Conservation (phyloP, 2,329 filamentous ascomycete genomes). For the Scedosporium apiospermum region DNA sequence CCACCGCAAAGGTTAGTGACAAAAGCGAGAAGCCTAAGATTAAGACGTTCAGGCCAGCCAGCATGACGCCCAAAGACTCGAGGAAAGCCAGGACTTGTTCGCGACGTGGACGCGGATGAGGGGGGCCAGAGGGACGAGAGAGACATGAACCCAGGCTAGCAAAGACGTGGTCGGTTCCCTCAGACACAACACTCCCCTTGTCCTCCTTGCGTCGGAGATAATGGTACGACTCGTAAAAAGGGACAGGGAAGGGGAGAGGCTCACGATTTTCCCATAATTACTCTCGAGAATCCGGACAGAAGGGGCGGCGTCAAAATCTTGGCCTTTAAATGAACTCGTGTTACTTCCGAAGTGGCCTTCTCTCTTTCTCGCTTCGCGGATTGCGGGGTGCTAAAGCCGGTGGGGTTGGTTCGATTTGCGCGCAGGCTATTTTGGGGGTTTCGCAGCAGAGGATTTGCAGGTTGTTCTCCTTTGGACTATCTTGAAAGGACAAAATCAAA, state of each 20-base stretch:
- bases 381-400: not conserved
- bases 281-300: not conserved
- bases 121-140: too few species aligned
- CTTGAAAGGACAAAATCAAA: too few species aligned
- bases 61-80: not conserved
- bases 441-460: too few species aligned
- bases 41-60: not conserved
- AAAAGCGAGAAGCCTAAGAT: too few species aligned
- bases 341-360: too few species aligned
- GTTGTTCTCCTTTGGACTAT: too few species aligned
- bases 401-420: not conserved
- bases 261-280: constrained; percentile 45
- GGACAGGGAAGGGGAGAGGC: constrained; percentile 18
- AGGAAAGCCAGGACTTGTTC: too few species aligned
- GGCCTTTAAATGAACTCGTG: too few species aligned
- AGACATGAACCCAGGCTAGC: too few species aligned
- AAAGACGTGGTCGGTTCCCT: not conserved
- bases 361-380: constrained; percentile 4
- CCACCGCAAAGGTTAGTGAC: not conserved
- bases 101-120: not conserved
- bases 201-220: too few species aligned
- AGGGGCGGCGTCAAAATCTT: constrained; percentile 1
- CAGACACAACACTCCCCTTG: not conserved
- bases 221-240: not conserved
- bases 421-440: too few species aligned